These are phyloP conservation scores for Alternaria brassicicola DNA, from an alignment of 2,329 filamentous ascomycete species.

Conservation along the genomic window DNA sequence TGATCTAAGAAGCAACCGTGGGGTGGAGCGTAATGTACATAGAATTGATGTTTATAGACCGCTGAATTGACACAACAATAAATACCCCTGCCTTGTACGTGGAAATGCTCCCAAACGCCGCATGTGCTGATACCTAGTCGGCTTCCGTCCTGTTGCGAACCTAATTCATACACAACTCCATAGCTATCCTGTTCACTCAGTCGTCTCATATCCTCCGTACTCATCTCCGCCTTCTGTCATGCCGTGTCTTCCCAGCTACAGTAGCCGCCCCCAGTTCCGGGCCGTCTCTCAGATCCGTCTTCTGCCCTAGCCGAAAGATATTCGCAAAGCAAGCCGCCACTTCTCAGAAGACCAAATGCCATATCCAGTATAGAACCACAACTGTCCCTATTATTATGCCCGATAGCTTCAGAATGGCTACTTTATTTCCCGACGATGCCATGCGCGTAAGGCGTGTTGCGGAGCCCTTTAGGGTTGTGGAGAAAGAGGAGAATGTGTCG, in stretches of 20 bases:
- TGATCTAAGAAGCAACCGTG: background rate
- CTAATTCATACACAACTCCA: background rate
- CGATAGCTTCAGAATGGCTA: conserved; percentile 87
- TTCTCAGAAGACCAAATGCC: conserved; percentile 37
- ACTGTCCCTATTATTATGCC: conserved; percentile 78
- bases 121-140: background rate
- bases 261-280: no score
- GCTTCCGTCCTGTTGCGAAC: background rate
- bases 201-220: background rate
- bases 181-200: background rate
- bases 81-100: background rate
- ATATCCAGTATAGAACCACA: conserved; percentile 75
- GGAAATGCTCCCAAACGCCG: background rate
- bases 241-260: background rate
- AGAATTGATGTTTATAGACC: conserved; percentile 8
- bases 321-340: background rate
- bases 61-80: conserved; percentile 3
- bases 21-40: conserved; percentile 5
- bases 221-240: background rate
- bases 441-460: conserved; percentile 83
- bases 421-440: conserved; percentile 87
- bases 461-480: conserved; percentile 80
- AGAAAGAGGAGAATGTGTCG: conserved; percentile 91
- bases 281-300: background rate
- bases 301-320: background rate